These are phyloP conservation scores for Papilionanthe hybrid DNA, from an alignment of 116 monocot species.

Conservation along the genomic window DNA sequence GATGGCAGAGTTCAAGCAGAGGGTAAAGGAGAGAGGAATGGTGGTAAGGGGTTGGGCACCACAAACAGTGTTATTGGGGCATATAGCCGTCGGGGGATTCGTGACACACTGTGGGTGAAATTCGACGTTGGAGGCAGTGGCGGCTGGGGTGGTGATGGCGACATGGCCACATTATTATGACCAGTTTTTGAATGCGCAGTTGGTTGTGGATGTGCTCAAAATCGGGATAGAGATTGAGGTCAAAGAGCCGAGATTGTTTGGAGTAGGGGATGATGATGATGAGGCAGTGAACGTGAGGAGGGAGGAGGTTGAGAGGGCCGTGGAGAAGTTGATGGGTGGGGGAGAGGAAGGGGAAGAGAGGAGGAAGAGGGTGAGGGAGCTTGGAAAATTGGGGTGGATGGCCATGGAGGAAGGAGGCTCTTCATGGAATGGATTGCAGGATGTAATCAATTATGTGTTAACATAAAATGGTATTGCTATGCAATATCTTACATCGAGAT, in stretches of 20 bases:
- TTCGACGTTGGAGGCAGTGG: too few relatives aligned
- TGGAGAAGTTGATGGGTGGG: background rate
- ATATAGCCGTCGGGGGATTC: conserved; percentile 7
- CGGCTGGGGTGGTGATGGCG: too few relatives aligned
- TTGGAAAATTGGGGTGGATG: background rate
- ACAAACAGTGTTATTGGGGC: conserved; percentile 1
- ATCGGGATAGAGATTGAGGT: conserved; percentile 17
- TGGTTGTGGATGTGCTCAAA: conserved; percentile 25
- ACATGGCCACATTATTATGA: background rate
- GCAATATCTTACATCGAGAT: too few relatives aligned
- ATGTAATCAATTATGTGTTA: background rate
- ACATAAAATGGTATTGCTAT: too few relatives aligned
- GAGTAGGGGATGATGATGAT: too few relatives aligned
- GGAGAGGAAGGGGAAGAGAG: background rate
- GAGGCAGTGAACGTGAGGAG: background rate
- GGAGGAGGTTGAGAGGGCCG: background rate
- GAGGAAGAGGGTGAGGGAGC: background rate
- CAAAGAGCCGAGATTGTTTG: background rate
- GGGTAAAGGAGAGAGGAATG: background rate
- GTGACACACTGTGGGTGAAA: conserved; percentile 1
- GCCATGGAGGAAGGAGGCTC: background rate
- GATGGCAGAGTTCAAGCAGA: conserved; percentile 7
- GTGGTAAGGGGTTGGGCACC: conserved; percentile 9
- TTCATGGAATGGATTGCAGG: background rate
- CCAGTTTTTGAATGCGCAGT: background rate